Evolutionary conservation across 2,329 filamentous ascomycete species (phyloP).

Genomic region (Gaeumannomyces tritici): DNA sequence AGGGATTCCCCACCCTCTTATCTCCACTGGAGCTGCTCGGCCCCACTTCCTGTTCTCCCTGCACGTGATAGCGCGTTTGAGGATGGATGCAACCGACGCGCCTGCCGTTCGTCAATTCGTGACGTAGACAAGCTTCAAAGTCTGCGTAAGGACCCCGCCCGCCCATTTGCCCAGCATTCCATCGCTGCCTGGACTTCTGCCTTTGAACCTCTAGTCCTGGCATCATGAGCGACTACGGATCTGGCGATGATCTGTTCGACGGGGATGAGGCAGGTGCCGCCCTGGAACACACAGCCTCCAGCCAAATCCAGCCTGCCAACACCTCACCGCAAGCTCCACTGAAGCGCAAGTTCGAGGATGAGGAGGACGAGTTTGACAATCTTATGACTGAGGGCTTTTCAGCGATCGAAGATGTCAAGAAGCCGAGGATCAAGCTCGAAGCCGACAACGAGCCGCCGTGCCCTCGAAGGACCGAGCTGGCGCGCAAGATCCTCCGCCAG

Average conservation of each 20-base stretch:
- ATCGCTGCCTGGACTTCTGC: no score
- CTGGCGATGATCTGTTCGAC: conserved; percentile 23
- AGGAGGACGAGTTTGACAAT: conserved; percentile 7
- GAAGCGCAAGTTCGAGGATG: conserved; percentile 1
- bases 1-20: no score
- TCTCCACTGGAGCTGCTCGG: no score
- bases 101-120: background rate
- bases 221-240: conserved; percentile 19
- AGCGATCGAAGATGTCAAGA: background rate
- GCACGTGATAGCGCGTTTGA: background rate
- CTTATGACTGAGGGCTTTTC: conserved; percentile 4
- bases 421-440: background rate
- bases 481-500: conserved; percentile 20
- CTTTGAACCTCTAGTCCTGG: no score
- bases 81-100: background rate
- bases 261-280: conserved; percentile 10
- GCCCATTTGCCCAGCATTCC: no score
- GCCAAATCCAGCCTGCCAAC: background rate
- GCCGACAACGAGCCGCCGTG: background rate
- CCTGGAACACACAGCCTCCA: background rate
- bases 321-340: background rate
- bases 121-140: no score
- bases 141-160: no score
- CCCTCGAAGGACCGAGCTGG: conserved; percentile 5
- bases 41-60: no score